A percentile compares a stretch with the other conserved stretches of the same genome.
These are phyloP conservation scores for Hypomyces perniciosus DNA, from an alignment of 2,329 filamentous ascomycete genomes.

Conservation along the genomic window DNA sequence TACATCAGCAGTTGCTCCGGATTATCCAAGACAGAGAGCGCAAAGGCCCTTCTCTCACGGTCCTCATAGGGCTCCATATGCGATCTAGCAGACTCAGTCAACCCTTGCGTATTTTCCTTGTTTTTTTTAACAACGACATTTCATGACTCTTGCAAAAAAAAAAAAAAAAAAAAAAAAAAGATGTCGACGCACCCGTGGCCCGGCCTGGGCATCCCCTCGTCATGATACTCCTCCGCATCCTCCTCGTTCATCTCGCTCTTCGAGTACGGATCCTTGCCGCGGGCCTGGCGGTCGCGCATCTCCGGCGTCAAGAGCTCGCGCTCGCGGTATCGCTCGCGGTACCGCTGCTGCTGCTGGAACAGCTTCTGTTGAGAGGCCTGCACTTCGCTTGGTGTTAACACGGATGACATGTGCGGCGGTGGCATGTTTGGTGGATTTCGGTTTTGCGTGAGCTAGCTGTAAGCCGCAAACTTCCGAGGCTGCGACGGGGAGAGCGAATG, in stretches of 20 bases:
- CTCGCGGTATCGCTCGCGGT: conserved; percentile 26
- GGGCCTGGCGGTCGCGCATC: conserved; percentile 54
- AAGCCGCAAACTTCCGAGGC: too few species aligned
- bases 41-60: conserved; percentile 41
- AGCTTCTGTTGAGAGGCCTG: neutral
- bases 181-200: conserved; percentile 8
- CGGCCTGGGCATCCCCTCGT: conserved; percentile 16
- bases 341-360: conserved; percentile 12
- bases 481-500: too few species aligned
- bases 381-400: neutral
- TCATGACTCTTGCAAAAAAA: neutral
- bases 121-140: neutral
- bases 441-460: too few species aligned
- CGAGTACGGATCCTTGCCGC: conserved; percentile 50
- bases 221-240: conserved; percentile 25
- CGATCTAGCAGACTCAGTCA: neutral
- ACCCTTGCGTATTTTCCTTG: neutral
- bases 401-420: neutral
- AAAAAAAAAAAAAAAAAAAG: neutral
- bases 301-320: conserved; percentile 34
- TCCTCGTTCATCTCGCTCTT: conserved; percentile 13
- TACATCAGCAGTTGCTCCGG: conserved; percentile 56
- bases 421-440: too few species aligned
- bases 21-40: conserved; percentile 48
- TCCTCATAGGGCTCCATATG: conserved; percentile 36